Percentiles rank a stretch among this genome's conserved stretches.
phyloP scores from a whole-genome alignment of 352 stramenopile species.

The Phytophthora multivora region DNA sequence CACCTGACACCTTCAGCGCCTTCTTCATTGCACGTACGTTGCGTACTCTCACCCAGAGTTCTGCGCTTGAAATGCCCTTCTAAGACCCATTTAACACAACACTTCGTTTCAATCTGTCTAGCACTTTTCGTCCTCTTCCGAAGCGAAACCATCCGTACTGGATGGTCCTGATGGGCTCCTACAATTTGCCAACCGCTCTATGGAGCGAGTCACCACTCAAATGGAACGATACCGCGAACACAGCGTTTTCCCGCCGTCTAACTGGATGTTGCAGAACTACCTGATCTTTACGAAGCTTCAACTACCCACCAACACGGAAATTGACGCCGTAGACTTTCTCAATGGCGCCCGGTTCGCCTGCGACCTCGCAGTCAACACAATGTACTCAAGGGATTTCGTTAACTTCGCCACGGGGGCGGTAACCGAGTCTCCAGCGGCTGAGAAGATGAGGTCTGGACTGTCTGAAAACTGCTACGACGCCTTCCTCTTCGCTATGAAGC shows the following conservation, averaged over 20 bases:
- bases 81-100: background rate
- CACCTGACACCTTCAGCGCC: slow-evolving; percentile 1
- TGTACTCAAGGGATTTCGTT: slow-evolving; percentile 63
- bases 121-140: slow-evolving; percentile 32
- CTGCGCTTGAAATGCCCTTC: background rate
- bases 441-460: slow-evolving; percentile 40
- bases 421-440: slow-evolving; percentile 40
- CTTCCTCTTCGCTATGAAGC: slow-evolving; percentile 58
- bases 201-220: slow-evolving; percentile 16
- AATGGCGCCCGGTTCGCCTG: slow-evolving; percentile 54
- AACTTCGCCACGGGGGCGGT: slow-evolving; percentile 51
- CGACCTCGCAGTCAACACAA: slow-evolving; percentile 52
- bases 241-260: slow-evolving; percentile 43
- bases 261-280: slow-evolving; percentile 39
- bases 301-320: slow-evolving; percentile 49
- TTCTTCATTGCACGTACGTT: slow-evolving; percentile 19
- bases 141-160: slow-evolving; percentile 28
- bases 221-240: slow-evolving; percentile 38
- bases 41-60: background rate
- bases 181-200: slow-evolving; percentile 33
- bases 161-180: slow-evolving; percentile 37
- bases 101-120: background rate
- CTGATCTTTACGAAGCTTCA: slow-evolving; percentile 55
- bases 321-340: slow-evolving; percentile 58
- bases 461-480: slow-evolving; percentile 54